phyloP scores from a whole-genome alignment of 148 eudicot species.

The Rhododendron vialii region DNA sequence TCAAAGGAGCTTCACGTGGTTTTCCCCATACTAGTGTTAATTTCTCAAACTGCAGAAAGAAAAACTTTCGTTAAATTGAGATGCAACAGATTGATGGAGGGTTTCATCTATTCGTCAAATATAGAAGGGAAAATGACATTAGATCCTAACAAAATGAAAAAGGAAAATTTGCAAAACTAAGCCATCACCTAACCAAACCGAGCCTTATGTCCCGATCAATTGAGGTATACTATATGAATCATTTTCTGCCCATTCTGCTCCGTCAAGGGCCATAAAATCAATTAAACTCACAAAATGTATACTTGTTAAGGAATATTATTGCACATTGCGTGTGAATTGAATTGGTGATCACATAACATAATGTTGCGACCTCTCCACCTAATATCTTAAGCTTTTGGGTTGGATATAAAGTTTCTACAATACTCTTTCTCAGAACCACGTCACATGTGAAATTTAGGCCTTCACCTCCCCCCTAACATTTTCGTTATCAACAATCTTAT shows the following conservation, averaged over 20 bases:
- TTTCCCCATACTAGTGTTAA: constrained; percentile 80
- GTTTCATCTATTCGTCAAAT: background rate
- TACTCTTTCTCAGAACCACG: background rate
- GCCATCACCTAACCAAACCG: background rate
- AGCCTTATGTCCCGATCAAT: background rate
- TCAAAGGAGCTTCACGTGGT: constrained; percentile 77
- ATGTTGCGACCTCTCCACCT: background rate
- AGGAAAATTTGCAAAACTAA: background rate
- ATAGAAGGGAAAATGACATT: background rate
- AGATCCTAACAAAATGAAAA: background rate
- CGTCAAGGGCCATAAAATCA: background rate
- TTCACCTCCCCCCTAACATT: background rate
- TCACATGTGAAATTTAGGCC: background rate
- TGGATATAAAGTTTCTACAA: background rate
- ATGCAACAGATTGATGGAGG: background rate
- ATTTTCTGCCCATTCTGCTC: background rate
- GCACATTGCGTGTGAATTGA: background rate
- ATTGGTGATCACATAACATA: background rate
- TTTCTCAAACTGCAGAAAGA: constrained; percentile 62
- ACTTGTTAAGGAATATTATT: background rate
- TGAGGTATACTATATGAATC: background rate
- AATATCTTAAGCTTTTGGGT: background rate
- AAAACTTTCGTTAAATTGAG: constrained; percentile 3
- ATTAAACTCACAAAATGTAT: background rate
- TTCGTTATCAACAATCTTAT: background rate